Conservation (phyloP, 2,329 filamentous ascomycete genomes). For the Trichoderma gracile region DNA sequence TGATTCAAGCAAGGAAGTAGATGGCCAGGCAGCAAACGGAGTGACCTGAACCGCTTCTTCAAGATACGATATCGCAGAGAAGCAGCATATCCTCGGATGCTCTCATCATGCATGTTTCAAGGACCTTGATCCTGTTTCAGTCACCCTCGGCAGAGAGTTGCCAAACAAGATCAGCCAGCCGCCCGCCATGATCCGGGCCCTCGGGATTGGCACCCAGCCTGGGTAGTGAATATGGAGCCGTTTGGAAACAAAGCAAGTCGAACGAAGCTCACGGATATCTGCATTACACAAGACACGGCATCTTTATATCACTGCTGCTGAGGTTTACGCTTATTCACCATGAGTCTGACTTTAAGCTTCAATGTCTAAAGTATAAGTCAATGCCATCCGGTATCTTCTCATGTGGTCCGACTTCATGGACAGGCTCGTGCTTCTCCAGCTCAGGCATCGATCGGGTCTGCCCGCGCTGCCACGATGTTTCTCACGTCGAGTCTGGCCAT, state of each 20-base stretch:
- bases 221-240: slow-evolving; percentile 1
- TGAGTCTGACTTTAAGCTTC: slow-evolving; percentile 19
- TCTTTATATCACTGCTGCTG: not conserved
- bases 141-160: not conserved
- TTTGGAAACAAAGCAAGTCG: not conserved
- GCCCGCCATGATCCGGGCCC: not conserved
- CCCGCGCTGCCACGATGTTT: not conserved
- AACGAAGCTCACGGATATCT: not conserved
- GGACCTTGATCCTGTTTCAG: not conserved
- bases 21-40: not conserved
- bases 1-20: not conserved
- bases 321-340: not conserved
- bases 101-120: not conserved
- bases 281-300: not conserved
- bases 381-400: not conserved
- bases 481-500: not conserved
- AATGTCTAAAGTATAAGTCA: not conserved
- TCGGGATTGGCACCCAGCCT: not conserved
- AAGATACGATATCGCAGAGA: not conserved
- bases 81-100: not conserved
- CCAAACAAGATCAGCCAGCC: not conserved
- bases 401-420: not conserved
- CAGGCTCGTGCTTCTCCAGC: not conserved
- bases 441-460: not conserved
- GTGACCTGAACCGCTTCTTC: not conserved